Conservation (phyloP, 2,329 filamentous ascomycete genomes). For the Fusarium mundagurra region DNA sequence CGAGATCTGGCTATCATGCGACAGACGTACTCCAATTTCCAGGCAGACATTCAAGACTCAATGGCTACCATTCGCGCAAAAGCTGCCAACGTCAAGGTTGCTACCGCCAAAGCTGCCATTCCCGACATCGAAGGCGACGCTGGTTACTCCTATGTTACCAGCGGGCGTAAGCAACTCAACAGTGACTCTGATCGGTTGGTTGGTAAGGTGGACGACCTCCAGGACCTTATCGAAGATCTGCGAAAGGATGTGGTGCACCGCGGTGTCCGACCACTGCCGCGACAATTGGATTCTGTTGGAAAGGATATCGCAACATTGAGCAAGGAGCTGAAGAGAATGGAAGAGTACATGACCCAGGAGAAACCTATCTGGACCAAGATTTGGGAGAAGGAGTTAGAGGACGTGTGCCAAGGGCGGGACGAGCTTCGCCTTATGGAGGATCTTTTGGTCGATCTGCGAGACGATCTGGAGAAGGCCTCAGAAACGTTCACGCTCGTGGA, state of each 20-base stretch:
- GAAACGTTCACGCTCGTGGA: conserved; percentile 96
- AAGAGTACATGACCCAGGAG: conserved; percentile 89
- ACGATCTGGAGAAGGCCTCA: conserved; percentile 93
- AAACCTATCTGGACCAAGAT: conserved; percentile 99
- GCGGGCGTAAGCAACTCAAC: conserved; percentile 86
- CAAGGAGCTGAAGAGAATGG: conserved; percentile 91
- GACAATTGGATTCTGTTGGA: conserved; percentile 87
- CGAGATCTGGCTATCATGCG: conserved; percentile 90
- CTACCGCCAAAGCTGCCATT: conserved; percentile 75
- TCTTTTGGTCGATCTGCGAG: conserved; percentile 87
- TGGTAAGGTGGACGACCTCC: conserved; percentile 92
- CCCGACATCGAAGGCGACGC: conserved; percentile 78
- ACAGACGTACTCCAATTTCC: conserved; percentile 92
- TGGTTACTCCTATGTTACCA: conserved; percentile 86
- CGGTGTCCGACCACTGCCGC: conserved; percentile 88
- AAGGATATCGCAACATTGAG: conserved; percentile 86
- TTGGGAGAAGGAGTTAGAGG: conserved; percentile 97
- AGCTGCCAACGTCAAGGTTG: conserved; percentile 81
- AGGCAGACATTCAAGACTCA: conserved; percentile 85
- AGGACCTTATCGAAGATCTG: conserved; percentile 94
- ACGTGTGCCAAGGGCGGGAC: conserved; percentile 94
- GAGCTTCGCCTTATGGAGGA: conserved; percentile 97
- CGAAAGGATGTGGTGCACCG: conserved; percentile 96
- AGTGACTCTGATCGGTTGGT: conserved; percentile 91
- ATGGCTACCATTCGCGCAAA: conserved; percentile 87